Conservation (phyloP, 2,329 filamentous ascomycete species). For the Verticillium longisporum region DNA sequence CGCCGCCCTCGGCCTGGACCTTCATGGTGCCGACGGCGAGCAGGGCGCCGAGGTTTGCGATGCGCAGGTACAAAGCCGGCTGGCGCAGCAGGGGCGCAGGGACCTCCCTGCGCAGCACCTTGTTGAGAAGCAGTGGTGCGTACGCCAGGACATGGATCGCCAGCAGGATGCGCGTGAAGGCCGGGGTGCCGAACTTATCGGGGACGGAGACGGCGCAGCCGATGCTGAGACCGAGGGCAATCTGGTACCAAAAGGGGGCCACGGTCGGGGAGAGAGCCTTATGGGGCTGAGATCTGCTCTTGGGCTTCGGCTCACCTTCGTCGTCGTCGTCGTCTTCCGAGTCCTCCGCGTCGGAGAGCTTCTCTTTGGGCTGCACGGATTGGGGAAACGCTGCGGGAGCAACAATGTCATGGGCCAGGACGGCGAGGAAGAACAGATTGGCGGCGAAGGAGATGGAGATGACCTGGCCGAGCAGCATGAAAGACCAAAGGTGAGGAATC, state of each 20-base stretch:
- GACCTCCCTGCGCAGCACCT: not conserved
- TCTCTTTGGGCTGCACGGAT: not conserved
- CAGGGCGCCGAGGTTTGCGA: constrained; percentile 6
- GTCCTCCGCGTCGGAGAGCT: not conserved
- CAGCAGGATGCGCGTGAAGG: constrained; percentile 14
- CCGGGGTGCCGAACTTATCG: constrained; percentile 1
- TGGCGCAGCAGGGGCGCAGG: constrained; percentile 2
- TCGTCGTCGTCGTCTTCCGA: not conserved
- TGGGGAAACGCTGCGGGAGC: not conserved
- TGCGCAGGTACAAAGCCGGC: constrained; percentile 5
- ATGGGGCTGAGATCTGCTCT: too few species aligned
- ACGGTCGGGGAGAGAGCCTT: not conserved
- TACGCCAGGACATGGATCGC: constrained; percentile 16
- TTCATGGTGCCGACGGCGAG: constrained; percentile 3
- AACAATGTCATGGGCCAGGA: constrained; percentile 6
- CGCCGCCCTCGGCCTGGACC: not conserved
- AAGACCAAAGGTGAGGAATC: constrained; percentile 15
- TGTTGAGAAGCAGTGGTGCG: constrained; percentile 14
- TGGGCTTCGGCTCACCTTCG: not conserved
- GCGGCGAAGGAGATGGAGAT: constrained; percentile 19
- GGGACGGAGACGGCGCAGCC: constrained; percentile 10
- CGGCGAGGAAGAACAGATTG: constrained; percentile 18
- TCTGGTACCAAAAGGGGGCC: constrained; percentile 5
- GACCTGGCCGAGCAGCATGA: constrained; percentile 18
- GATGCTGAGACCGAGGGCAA: constrained; percentile 9